Base-by-base conservation (phyloP, 208 protist genomes). In the Trypanosoma congolense region DNA sequence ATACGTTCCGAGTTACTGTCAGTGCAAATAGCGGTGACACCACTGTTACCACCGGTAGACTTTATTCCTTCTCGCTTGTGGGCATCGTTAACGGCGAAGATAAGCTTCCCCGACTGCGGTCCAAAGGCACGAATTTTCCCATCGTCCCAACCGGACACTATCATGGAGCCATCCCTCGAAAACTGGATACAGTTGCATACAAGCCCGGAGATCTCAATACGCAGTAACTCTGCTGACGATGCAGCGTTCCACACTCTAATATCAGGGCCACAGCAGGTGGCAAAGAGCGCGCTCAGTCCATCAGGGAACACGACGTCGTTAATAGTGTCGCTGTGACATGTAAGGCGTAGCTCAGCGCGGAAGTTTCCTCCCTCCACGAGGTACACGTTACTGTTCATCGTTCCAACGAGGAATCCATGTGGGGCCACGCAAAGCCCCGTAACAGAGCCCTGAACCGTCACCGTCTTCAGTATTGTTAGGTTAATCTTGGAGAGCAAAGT, bases 61-160 rank as follows among this genome's bases (percentile, higher is more conserved):
- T 87, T 84, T 16, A 79, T 75, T n/a, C 73, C 80, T 49, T 92
- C 76, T 29, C 77, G 77, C 63, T 94, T 95, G 75, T 98, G 96
- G 3, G 94, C 96, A 69, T 98, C 95, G 67, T 96, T 93, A 48
- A 98, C 93, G 12, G 94, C 95, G 72, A 95, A 97, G n/a, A 97
- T 61, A 19, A 98, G 80, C 55, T 95, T 95, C 26, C 96, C 96
- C 2, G 80, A 90, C 74, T 98, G 90, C 44, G 96, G 96, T 3
- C 92, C 93, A 65, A 98, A 98, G 26, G 77, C 87, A 24, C 96
- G 91, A 31, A 98, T 76, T 61, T 96, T 96, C 28, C 96, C 96
- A 68, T 98, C 96, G 73, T 74, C 92, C 94, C 94, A 97, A 28
- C 93, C 87, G 41, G 90, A 92, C 40, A 90, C 80, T 69, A 98